phyloP scores from a whole-genome alignment of 1,284 basidiomycete genomes.

The Irpex rosettiformis region DNA sequence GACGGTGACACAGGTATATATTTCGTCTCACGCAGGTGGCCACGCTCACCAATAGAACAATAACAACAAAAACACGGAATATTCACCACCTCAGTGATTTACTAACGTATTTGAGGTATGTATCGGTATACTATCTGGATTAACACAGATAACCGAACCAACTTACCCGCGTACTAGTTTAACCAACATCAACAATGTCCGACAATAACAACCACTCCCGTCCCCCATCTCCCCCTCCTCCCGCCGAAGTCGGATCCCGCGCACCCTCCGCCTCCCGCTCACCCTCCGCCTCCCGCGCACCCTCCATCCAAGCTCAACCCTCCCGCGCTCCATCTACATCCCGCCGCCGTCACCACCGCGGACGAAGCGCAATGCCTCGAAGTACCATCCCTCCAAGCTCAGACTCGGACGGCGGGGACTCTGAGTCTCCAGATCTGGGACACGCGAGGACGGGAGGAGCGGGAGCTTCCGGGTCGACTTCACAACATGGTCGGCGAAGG shows the following conservation, averaged over 20 bases:
- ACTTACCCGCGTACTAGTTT: neutral
- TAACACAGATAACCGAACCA: no score
- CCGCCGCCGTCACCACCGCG: neutral
- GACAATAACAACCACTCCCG: neutral
- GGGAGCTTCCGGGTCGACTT: no score
- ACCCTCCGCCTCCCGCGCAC: neutral
- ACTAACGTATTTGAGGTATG: no score
- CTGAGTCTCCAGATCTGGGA: neutral
- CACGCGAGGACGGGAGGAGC: no score
- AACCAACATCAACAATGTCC: neutral
- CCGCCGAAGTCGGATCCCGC: neutral
- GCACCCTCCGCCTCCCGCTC: neutral
- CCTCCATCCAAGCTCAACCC: no score
- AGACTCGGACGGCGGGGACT: neutral
- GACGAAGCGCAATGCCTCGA: neutral
- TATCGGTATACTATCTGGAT: no score
- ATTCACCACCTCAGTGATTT: no score
- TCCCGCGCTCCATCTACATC: neutral
- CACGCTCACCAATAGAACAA: neutral
- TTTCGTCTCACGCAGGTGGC: neutral
- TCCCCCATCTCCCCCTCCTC: neutral
- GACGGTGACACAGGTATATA: neutral
- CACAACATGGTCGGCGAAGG: neutral
- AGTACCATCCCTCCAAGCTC: neutral
- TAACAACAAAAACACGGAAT: no score